Base-by-base conservation (phyloP, 148 eudicot genomes). In the Mesembryanthemum crystallinum region DNA sequence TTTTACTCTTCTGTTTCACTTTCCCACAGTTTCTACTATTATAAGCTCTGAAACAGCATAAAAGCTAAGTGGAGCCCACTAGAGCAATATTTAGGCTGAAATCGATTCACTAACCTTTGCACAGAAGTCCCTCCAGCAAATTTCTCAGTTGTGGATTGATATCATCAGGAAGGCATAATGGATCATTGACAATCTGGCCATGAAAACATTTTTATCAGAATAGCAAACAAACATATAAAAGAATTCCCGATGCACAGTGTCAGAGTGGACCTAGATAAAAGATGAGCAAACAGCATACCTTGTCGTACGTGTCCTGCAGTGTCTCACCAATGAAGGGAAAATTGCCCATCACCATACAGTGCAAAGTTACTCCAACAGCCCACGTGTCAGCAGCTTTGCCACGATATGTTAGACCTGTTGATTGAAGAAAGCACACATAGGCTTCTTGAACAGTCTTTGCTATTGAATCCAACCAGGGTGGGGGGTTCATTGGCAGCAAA, bases 271-370 rank as follows among this genome's bases (percentile, higher is more conserved):
- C 4, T 2, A 35, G 3, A 35, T 35, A 64, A 51, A 69, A 47
- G 27, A 73, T 21, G 72, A 75, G 67, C 30, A 69, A 61, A 14
- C 33, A 65, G 27, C 81, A 71, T 29, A 92, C 98, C 96, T 92
- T 95, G 77, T 95, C 98, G 78, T 95, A 95, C 15, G 98, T 95
- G 67, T 95, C 98, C 69, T 90, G 97, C 57, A 95, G 86, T 54
- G 96, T 89, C 69, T 95, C 98, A 72, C 97, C 98, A 35, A 95
- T 88, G 76, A 95, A 95, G n/a, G 98, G 98, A 82, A 89, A 95
- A 21, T 80, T 86, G 9, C 96, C 98, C 74, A 88, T 77, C 72
- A 95, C 27, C 94, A 92, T 86, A 69, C 88, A 92, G 77, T 90
- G 87, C 79, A 95, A 86, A 39, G 98, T 95, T 73, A 91, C 85